A percentile compares a stretch with the other conserved stretches of the same genome.
Conservation (phyloP, 441 rosid genomes). For the Manihot esculenta region DNA sequence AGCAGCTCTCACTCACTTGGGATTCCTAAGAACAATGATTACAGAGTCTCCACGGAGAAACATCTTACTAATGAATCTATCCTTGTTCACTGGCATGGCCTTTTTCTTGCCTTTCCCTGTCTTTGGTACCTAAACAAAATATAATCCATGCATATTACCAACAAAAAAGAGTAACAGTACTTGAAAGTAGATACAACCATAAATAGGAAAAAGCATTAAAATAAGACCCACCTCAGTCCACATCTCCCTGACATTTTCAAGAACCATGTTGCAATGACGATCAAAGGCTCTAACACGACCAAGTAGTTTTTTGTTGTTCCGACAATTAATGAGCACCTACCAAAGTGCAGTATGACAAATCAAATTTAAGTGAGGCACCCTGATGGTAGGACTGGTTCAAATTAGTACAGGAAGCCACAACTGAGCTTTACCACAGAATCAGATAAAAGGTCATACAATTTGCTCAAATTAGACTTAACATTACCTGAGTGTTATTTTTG, state of each 20-base stretch:
- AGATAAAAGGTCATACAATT: too few species aligned
- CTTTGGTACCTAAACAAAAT: constrained; percentile 64
- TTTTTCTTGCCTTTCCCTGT: constrained; percentile 98
- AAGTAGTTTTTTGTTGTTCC: constrained; percentile 90
- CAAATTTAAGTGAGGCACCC: not conserved
- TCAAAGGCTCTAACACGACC: constrained; percentile 98
- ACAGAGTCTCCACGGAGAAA: constrained; percentile 97
- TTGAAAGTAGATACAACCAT: not conserved
- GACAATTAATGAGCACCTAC: constrained; percentile 90
- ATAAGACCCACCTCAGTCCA: constrained; percentile 81
- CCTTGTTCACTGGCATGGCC: constrained; percentile 88
- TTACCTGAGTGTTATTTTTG: constrained; percentile 85
- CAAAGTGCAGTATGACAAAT: not conserved
- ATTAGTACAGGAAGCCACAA: not conserved
- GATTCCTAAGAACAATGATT: constrained; percentile 90
- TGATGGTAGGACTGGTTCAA: not conserved
- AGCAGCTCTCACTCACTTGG: constrained; percentile 44
- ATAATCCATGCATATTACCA: too few species aligned
- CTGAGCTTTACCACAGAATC: too few species aligned
- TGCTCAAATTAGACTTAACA: too few species aligned
- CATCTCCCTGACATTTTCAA: constrained; percentile 95
- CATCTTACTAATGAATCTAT: constrained; percentile 93
- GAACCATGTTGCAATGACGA: constrained; percentile 96
- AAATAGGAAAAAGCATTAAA: not conserved
- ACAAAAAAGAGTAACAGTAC: not conserved